These are phyloP conservation scores for Hanseniaspora hatyaiensis DNA, from an alignment of 805 yeast species.

Conservation along the genomic window DNA sequence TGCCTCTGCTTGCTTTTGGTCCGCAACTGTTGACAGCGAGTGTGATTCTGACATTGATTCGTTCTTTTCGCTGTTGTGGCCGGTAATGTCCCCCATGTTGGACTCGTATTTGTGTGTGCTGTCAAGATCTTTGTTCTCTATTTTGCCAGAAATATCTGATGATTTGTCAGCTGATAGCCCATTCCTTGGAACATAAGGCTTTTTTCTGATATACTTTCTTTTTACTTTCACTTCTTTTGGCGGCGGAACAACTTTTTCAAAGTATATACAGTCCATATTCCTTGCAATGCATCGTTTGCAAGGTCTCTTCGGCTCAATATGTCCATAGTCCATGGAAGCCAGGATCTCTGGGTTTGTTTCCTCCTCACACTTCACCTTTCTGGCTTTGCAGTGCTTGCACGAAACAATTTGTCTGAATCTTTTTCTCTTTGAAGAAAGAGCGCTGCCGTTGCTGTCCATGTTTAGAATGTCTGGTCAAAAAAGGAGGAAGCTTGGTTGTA, in stretches of 20 bases:
- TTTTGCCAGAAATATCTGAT: too few relatives aligned
- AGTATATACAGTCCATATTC: constrained; percentile 5
- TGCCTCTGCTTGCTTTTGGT: too few relatives aligned
- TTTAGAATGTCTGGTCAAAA: too few relatives aligned
- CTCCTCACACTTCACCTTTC: constrained; percentile 57
- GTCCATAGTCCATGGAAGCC: not conserved
- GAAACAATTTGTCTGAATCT: constrained; percentile 26
- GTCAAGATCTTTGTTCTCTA: too few relatives aligned
- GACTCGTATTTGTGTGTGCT: too few relatives aligned
- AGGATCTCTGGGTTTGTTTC: constrained; percentile 27
- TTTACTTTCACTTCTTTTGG: not conserved
- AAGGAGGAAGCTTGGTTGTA: too few relatives aligned
- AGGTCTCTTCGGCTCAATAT: not conserved
- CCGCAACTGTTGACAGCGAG: too few relatives aligned
- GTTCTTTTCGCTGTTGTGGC: too few relatives aligned
- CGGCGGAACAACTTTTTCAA: constrained; percentile 1
- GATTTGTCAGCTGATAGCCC: too few relatives aligned
- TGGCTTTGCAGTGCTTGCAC: constrained; percentile 50
- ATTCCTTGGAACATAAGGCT: not conserved
- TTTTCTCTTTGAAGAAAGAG: constrained; percentile 17
- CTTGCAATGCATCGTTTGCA: constrained; percentile 11
- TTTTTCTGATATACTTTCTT: constrained; percentile 2
- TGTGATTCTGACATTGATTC: too few relatives aligned
- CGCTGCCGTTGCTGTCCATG: constrained; percentile 9
- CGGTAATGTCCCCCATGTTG: too few relatives aligned